A percentile compares a stretch with the other conserved stretches of the same genome.
Conservation (phyloP, 2,329 filamentous ascomycete species). For the Microdochium paspali region DNA sequence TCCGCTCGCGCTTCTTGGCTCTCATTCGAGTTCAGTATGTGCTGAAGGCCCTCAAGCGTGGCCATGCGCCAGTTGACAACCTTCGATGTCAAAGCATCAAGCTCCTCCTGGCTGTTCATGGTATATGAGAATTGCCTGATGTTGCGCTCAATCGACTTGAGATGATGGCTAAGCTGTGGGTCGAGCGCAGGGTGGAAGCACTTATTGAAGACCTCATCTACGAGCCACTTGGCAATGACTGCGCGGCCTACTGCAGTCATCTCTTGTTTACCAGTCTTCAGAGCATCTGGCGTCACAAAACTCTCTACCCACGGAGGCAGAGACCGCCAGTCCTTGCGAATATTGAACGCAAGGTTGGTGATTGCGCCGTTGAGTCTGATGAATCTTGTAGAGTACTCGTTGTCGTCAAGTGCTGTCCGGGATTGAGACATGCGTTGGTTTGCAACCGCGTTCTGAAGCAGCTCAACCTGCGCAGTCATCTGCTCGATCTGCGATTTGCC, state of each 20-base stretch:
- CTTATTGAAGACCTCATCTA: conserved; percentile 82
- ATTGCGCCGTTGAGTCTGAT: conserved; percentile 87
- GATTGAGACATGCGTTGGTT: conserved; percentile 93
- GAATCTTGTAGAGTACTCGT: conserved; percentile 83
- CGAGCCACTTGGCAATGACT: conserved; percentile 80
- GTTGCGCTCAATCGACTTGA: conserved; percentile 82
- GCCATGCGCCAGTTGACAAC: conserved; percentile 89
- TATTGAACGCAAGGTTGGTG: conserved; percentile 90
- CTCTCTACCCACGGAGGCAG: conserved; percentile 73
- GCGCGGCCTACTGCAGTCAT: conserved; percentile 94
- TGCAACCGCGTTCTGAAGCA: conserved; percentile 93
- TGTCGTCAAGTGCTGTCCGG: conserved; percentile 88
- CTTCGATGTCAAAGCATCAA: conserved; percentile 77
- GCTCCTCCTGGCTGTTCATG: conserved; percentile 73
- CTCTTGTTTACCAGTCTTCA: conserved; percentile 84
- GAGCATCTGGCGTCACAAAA: conserved; percentile 76
- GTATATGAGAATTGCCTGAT: conserved; percentile 71
- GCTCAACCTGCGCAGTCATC: conserved; percentile 79
- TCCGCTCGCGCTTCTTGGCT: conserved; percentile 56
- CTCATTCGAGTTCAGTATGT: conserved; percentile 55
- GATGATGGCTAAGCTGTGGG: conserved; percentile 59
- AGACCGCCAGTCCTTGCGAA: conserved; percentile 84
- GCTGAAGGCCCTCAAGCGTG: conserved; percentile 81
- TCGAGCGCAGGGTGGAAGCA: conserved; percentile 91
- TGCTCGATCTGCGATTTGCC: conserved; percentile 87